Conservation (phyloP, 352 stramenopile genomes). For the Peronospora destructor region DNA sequence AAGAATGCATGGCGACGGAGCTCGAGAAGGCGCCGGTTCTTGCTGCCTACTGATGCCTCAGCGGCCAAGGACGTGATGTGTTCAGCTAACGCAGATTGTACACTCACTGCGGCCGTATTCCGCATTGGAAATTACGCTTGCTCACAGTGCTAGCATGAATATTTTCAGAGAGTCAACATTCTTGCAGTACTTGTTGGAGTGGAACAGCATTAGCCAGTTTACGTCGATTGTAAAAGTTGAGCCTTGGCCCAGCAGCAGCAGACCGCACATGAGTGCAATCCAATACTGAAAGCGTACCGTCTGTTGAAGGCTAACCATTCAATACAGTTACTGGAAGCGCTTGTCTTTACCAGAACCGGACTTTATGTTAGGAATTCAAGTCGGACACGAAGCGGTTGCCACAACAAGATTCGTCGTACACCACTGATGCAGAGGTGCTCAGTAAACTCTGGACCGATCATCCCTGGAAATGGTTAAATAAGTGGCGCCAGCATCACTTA, state of each 20-base stretch:
- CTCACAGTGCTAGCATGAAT: neutral
- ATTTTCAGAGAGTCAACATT: neutral
- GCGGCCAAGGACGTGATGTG: constrained; percentile 17
- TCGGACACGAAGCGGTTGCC: neutral
- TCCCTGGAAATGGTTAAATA: constrained; percentile 4
- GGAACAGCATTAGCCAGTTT: neutral
- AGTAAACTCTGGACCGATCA: constrained; percentile 11
- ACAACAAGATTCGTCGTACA: neutral
- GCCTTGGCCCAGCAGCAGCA: neutral
- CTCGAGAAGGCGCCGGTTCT: constrained; percentile 1
- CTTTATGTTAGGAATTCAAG: neutral
- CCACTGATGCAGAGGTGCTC: constrained; percentile 3
- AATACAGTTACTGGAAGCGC: neutral
- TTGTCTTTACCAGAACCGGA: neutral
- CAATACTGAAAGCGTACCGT: neutral
- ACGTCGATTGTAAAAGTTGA: neutral
- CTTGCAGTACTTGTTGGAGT: neutral
- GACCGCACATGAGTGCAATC: constrained; percentile 1
- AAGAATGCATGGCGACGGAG: neutral
- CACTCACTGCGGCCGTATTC: constrained; percentile 9
- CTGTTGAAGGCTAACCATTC: neutral
- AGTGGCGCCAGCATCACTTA: constrained; percentile 17
- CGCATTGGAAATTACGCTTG: neutral
- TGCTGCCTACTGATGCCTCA: neutral
- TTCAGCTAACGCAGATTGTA: constrained; percentile 10